Percentiles rank a stretch among this genome's conserved stretches.
Evolutionary conservation across 2,329 filamentous ascomycete genomes (phyloP).

Genomic region (Pseudonectria buxi): DNA sequence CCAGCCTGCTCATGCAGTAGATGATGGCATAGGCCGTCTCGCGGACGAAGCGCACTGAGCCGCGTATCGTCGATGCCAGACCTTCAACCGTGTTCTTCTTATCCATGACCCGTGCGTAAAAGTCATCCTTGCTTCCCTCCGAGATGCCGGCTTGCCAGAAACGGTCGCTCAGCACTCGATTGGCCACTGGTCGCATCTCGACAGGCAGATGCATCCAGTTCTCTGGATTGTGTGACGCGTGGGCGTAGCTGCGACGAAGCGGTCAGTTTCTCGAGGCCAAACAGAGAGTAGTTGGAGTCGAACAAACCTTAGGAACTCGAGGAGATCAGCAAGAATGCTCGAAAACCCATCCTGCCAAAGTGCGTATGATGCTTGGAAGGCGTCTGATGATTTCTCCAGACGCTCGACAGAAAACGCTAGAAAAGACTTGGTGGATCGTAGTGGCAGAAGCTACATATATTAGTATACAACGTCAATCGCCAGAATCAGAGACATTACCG

Average conservation of each 20-base stretch:
- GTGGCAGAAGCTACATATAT: constrained; percentile 61
- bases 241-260: constrained; percentile 63
- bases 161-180: constrained; percentile 79
- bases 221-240: constrained; percentile 79
- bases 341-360: constrained; percentile 85
- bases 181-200: constrained; percentile 71
- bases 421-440: constrained; percentile 85
- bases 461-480: too few relatives aligned
- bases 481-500: too few relatives aligned
- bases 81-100: constrained; percentile 89
- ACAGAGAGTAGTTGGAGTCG: too few relatives aligned
- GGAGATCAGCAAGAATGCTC: constrained; percentile 73
- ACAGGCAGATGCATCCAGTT: constrained; percentile 74
- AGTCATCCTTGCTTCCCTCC: constrained; percentile 90
- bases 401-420: constrained; percentile 90
- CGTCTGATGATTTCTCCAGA: constrained; percentile 63
- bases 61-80: constrained; percentile 86
- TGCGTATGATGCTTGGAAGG: constrained; percentile 67
- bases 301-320: constrained; percentile 68
- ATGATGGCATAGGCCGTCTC: constrained; percentile 93
- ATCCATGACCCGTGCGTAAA: constrained; percentile 83
- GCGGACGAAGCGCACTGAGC: constrained; percentile 79
- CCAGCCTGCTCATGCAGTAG: constrained; percentile 84
- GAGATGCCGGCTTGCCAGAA: constrained; percentile 99
- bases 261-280: too few relatives aligned